Base-by-base conservation (phyloP, 805 yeast genomes). In the Candida silvatica region DNA sequence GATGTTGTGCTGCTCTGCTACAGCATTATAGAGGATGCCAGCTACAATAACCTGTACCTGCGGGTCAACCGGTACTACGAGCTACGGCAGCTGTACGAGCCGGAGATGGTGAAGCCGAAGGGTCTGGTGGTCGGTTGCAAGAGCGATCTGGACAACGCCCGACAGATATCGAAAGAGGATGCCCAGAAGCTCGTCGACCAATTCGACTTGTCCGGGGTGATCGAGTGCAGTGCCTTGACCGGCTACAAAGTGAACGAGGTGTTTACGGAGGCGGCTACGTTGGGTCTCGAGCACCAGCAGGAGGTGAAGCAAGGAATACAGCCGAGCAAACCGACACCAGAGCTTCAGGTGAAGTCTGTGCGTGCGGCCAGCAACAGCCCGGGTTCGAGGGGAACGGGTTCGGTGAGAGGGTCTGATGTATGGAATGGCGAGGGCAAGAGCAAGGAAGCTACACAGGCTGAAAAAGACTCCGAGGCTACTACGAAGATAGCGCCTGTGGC, bases 151-250 rank as follows among this genome's bases (percentile, higher is more conserved):
- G 88, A 80, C 46, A 71, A 69, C 32, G 81, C 77, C 47, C 70
- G 95, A 55, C 85, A 80, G 51, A 90, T 83, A 4, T 67, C 79
- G 27, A 69, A 59, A 45, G 81, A 36, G 1, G 31, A 44, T 3
- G 57, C 49, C 2, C 31, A 32, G 12, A 38, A 37, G 7, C 22
- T 51, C 39, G 55, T 47, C 41, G 47, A 42, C 4, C 45, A 52
- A 6, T 40, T 48, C 4, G 32, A 43, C 4, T 34, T 53, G 31
- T 55, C 65, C 36, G 63, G 56, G 15, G 67, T 61, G 39, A 44
- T 69, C 43, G 95, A 88, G 57, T 80, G 94, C n/a, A 78, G 90
- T 45, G 94, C 96, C 7, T 73, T 79, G 67, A 69, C 74, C 47
- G 74, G 77, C 47, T 71, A 80, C 27, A 82, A 84, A 48, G 82